Conservation (phyloP, 1,139 yeast genomes). For the Nakaseomyces nivariensis region DNA sequence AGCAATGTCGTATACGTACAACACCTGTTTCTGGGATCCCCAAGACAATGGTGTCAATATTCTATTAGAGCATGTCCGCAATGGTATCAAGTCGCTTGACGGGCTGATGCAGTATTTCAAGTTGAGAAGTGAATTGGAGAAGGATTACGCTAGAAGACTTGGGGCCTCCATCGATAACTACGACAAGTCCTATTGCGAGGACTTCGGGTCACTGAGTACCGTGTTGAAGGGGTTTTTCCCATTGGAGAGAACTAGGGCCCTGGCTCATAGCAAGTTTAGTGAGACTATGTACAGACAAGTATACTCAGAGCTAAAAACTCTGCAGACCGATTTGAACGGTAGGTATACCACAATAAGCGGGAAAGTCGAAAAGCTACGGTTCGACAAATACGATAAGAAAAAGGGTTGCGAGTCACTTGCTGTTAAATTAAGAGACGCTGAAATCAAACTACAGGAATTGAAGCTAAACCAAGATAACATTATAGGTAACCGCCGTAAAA, state of each 20-base stretch:
- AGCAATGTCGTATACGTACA: conserved; percentile 19
- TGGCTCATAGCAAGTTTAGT: conserved; percentile 25
- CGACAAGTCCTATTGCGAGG: conserved; percentile 12
- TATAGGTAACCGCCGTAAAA: conserved; percentile 62
- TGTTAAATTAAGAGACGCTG: conserved; percentile 22
- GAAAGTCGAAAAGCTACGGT: conserved; percentile 51
- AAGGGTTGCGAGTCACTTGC: conserved; percentile 24
- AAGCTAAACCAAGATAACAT: conserved; percentile 46
- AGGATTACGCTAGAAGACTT: conserved; percentile 26
- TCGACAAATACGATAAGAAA: conserved; percentile 24
- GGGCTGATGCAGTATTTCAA: conserved; percentile 22
- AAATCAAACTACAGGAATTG: conserved; percentile 20
- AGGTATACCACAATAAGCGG: conserved; percentile 61
- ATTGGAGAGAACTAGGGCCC: conserved; percentile 21
- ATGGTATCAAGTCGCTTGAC: conserved; percentile 22
- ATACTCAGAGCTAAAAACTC: conserved; percentile 17
- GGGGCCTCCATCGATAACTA: conserved; percentile 25
- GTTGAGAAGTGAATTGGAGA: conserved; percentile 24
- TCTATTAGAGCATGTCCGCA: conserved; percentile 21
- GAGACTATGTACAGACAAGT: conserved; percentile 22
- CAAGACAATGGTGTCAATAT: conserved; percentile 26
- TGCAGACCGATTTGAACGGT: conserved; percentile 22
- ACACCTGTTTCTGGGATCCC: conserved; percentile 29
- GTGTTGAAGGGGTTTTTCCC: conserved; percentile 12
- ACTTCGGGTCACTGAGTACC: conserved; percentile 20